Evolutionary conservation across 495 filamentous ascomycete species (phyloP).

Genomic region (Penicillium longicatenatum): DNA sequence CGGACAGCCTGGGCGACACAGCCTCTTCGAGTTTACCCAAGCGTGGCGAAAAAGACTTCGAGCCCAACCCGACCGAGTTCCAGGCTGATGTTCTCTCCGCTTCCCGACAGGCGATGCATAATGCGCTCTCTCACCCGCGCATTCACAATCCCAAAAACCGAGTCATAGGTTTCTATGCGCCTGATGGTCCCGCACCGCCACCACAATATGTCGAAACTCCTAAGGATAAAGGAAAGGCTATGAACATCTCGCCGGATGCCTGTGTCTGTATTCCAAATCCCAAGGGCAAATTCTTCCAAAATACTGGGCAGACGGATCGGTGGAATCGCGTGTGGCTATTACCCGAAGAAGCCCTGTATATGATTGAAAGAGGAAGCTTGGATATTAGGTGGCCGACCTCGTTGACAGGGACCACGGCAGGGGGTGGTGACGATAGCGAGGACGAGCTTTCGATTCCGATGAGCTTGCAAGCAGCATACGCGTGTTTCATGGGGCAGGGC

Average conservation of each 20-base stretch:
- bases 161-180: conserved; percentile 56
- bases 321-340: conserved; percentile 71
- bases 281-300: conserved; percentile 56
- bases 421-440: conserved; percentile 14
- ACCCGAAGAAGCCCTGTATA: conserved; percentile 89
- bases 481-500: conserved; percentile 68
- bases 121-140: conserved; percentile 73
- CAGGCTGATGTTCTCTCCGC: conserved; percentile 75
- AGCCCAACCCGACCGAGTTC: conserved; percentile 80
- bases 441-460: conserved; percentile 72
- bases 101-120: conserved; percentile 87
- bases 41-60: conserved; percentile 95
- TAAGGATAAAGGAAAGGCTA: conserved; percentile 20
- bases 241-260: conserved; percentile 33
- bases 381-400: conserved; percentile 77
- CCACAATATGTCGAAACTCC: conserved; percentile 8
- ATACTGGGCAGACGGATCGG: conserved; percentile 58
- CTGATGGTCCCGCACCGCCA: conserved; percentile 38
- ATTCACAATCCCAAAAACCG: conserved; percentile 59
- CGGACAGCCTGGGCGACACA: conserved; percentile 32
- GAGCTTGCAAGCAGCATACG: conserved; percentile 87
- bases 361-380: conserved; percentile 82
- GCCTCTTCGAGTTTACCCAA: conserved; percentile 58
- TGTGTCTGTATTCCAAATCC: conserved; percentile 48
- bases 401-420: conserved; percentile 31